A percentile compares a stretch with the other conserved stretches of the same genome.
Conservation (phyloP, 805 yeast genomes). For the Hanseniaspora lachancei region DNA sequence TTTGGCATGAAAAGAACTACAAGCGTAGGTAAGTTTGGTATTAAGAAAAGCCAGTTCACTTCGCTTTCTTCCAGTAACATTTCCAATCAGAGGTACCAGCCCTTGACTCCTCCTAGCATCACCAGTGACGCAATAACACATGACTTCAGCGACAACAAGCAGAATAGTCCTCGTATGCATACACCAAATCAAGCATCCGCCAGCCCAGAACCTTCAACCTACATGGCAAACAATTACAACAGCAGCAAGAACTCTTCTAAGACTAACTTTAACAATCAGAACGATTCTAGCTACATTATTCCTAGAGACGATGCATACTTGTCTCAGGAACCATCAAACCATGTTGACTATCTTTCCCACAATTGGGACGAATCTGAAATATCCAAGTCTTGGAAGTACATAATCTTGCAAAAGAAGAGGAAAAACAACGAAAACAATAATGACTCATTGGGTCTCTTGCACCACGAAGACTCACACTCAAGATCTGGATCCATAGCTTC, state of each 20-base stretch:
- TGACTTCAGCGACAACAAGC: background rate
- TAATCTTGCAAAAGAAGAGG: conserved; percentile 58
- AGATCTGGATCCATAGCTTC: conserved; percentile 6
- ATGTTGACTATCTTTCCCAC: conserved; percentile 90
- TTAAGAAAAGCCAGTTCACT: conserved; percentile 29
- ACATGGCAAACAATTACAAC: conserved; percentile 15
- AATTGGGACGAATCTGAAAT: conserved; percentile 92
- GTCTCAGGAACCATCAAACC: conserved; percentile 67
- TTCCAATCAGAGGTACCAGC: background rate
- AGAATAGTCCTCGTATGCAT: conserved; percentile 1
- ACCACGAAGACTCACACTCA: conserved; percentile 7
- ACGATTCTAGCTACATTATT: conserved; percentile 16
- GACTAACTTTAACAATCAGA: conserved; percentile 4
- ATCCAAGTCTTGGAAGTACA: conserved; percentile 90
- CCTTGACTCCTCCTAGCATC: conserved; percentile 4
- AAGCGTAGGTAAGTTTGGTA: conserved; percentile 66
- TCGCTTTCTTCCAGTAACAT: conserved; percentile 14
- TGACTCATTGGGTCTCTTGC: background rate
- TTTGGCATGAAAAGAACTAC: conserved; percentile 70
- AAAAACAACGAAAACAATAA: conserved; percentile 13
- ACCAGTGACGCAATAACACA: background rate
- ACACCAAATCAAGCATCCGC: conserved; percentile 4
- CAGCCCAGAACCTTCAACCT: background rate
- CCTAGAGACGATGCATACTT: conserved; percentile 83
- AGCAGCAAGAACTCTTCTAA: conserved; percentile 16